These are phyloP conservation scores for Euphorbia lathyris DNA, from an alignment of 345 rosid genomes.

Conservation along the genomic window DNA sequence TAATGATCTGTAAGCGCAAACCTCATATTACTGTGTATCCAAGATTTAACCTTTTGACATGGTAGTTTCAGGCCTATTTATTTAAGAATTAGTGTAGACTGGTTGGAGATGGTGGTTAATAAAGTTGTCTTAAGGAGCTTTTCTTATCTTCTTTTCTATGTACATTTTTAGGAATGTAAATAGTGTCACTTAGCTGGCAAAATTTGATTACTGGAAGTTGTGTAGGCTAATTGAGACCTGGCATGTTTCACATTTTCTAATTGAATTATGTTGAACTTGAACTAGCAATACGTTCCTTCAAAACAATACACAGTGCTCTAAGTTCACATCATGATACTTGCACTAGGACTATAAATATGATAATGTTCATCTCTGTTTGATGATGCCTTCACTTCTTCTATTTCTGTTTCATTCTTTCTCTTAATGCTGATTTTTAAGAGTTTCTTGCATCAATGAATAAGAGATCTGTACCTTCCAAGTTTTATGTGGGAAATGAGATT, in stretches of 20 bases:
- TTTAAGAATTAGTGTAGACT: neutral
- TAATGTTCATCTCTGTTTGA: neutral
- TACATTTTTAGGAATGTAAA: neutral
- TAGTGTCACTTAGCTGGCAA: slow-evolving; percentile 3
- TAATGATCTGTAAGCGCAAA: neutral
- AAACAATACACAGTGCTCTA: neutral
- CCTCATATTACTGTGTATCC: too few relatives aligned
- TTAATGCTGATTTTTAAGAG: neutral
- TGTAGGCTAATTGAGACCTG: neutral
- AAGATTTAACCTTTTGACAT: neutral
- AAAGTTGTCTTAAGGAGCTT: neutral
- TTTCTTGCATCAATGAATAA: neutral
- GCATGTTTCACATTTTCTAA: neutral
- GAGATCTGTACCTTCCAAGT: neutral
- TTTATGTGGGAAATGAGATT: neutral
- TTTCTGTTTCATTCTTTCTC: too few relatives aligned
- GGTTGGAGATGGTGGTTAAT: neutral
- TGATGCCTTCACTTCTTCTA: neutral
- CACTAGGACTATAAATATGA: too few relatives aligned
- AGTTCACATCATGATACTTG: neutral
- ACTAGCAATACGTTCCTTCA: neutral
- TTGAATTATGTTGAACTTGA: slow-evolving; percentile 2
- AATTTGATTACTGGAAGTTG: neutral
- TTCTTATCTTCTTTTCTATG: neutral
- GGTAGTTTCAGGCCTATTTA: neutral